Base-by-base conservation (phyloP, 2,329 filamentous ascomycete genomes). In the Ophiostoma piceae region DNA sequence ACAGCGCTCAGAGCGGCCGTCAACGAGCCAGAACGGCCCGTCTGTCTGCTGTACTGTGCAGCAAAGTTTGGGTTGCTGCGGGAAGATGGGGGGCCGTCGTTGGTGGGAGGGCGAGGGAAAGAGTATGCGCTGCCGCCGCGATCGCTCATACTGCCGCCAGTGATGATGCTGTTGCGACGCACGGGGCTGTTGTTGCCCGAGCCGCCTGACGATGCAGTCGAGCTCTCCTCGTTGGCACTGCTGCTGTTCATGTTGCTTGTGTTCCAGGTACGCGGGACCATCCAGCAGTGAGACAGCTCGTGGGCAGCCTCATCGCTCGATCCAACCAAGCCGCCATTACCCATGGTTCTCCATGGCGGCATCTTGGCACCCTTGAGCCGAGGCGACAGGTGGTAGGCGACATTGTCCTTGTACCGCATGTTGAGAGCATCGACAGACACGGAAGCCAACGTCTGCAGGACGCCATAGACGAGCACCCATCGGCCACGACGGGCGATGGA, bases 391-490 rank as follows among this genome's bases (percentile, higher is more conserved):
- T 88, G 85, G 74, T 89, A 89, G 22, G 81, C 73, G 1, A 88
- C 86, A 8, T 79, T 80, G 6, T 85, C 82, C 3, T 79, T 80
- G 76, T 85, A 85, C 14, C 82, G 81, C 9, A 87, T 78, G 54
- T 81, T 80, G 12, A 83, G 85, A 0, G 83, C 81, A 71, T 89
- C 87, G 1, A 87, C 85, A 0, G 85, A 84, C 7, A 89, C 80
- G 32, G 83, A 84, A 1, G 86, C 86, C 1, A 89, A 81, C 0
- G 84, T 85, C 76, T 89, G 87, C 19, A 89, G 77, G 12, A 88
- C 78, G 2, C 83, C 84, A 74, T 89, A 89, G 29, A 89, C 81
- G 3, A 89, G 78, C 3, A 87, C 79, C 87, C 87, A 89, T 29
- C 87, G 83, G 11, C 85, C 86, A 12, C 84, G 82, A 1, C 87